Conservation (phyloP, 805 yeast species). For the Torulaspora indica region DNA sequence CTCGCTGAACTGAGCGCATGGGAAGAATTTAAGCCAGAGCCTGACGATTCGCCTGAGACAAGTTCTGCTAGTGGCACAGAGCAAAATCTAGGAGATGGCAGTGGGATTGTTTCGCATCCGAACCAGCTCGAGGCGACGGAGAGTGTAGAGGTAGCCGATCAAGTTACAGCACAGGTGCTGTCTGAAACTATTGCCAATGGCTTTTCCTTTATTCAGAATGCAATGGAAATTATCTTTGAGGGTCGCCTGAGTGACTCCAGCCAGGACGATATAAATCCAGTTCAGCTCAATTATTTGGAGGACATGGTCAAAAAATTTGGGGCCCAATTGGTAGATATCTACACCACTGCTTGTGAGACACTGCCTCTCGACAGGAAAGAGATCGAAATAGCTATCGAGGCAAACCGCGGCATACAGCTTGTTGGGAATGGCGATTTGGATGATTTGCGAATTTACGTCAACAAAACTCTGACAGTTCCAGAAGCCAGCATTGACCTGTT, state of each 20-base stretch:
- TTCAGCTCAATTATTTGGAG: constrained; percentile 24
- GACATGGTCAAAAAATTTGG: constrained; percentile 18
- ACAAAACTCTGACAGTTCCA: background rate
- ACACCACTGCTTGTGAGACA: constrained; percentile 2
- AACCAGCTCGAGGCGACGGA: constrained; percentile 12
- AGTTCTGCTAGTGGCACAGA: background rate
- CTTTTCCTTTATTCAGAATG: constrained; percentile 19
- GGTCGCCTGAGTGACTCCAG: constrained; percentile 4
- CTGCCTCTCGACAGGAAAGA: constrained; percentile 10
- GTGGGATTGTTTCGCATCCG: constrained; percentile 15
- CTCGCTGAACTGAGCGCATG: constrained; percentile 18
- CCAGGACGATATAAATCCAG: constrained; percentile 11
- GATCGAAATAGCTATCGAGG: constrained; percentile 13
- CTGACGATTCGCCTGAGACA: background rate
- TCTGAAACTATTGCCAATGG: constrained; percentile 23
- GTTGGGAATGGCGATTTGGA: constrained; percentile 12
- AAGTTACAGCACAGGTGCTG: constrained; percentile 24
- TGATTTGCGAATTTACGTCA: constrained; percentile 11
- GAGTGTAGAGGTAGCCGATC: constrained; percentile 28
- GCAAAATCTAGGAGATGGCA: constrained; percentile 14
- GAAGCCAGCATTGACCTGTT: constrained; percentile 10
- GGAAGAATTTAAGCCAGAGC: background rate
- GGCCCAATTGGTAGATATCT: constrained; percentile 20
- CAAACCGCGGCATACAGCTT: constrained; percentile 16
- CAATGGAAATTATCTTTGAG: constrained; percentile 25